These are phyloP conservation scores for Aspergillus sp. DNA, from an alignment of 2,329 filamentous ascomycete species.

Conservation along the genomic window DNA sequence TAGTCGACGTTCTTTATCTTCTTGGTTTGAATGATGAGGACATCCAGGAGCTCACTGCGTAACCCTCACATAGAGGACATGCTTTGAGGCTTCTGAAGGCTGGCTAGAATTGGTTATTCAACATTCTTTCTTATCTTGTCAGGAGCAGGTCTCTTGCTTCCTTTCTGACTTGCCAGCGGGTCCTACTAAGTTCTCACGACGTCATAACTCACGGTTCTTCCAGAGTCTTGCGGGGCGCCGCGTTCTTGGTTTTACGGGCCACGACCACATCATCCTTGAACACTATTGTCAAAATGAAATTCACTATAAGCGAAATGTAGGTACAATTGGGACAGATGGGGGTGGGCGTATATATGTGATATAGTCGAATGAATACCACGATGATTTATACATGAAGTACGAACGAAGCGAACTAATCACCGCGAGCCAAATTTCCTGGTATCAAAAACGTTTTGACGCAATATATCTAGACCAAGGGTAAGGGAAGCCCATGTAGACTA, in stretches of 20 bases:
- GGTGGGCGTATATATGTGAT: not conserved
- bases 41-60: constrained; percentile 44
- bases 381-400: not conserved
- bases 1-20: constrained; percentile 60
- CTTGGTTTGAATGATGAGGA: constrained; percentile 55
- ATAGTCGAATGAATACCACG: not conserved
- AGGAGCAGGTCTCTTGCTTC: not conserved
- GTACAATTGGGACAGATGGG: not conserved
- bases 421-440: not conserved
- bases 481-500: no score
- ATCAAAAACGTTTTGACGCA: no score
- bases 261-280: not conserved
- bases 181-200: not conserved
- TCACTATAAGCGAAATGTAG: not conserved
- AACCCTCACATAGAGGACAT: not conserved
- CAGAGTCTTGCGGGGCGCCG: not conserved
- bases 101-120: not conserved
- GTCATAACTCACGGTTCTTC: not conserved
- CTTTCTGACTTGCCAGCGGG: not conserved
- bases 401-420: not conserved
- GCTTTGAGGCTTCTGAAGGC: not conserved
- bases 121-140: not conserved
- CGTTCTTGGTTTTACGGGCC: not conserved
- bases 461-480: no score
- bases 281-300: not conserved